Evolutionary conservation across 352 stramenopile species (phyloP), one percentile per base, ranked within the genome.

Genomic region (Elongisporangium senticosum): DNA sequence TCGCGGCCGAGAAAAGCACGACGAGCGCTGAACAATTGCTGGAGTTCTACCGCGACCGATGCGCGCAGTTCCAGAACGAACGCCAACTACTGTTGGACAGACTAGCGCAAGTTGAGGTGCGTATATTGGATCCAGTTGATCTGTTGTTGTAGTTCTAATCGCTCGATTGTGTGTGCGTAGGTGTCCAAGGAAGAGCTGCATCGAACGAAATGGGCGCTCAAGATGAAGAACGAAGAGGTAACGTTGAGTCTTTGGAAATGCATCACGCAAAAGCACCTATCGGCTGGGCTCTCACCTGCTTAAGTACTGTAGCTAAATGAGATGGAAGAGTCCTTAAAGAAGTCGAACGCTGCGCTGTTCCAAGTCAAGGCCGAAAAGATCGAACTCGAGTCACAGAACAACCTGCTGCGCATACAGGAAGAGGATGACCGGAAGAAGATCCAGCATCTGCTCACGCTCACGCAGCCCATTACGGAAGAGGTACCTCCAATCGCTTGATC

Each of bases 401-500:
- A 89, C 47, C 60, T 63, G 47, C 66, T 94, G 21, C 87, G 82
- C 19, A 72, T 90, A 39, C 86, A 93, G 43, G 83, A 95, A 53
- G 60, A 76, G 7, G 72, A 87, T 39, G 85, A 96, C 56, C 65
- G 85, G 15, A 68, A 77, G 37, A 90, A 92, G 51, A 92, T 96
- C 59, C 83, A 92, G 62, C 80, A 92, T 21, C 62, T 96, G 43
- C 68, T 96, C 40, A 69, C 72, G 48, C 72, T 96, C 20, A 95
- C 87, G 23, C 79, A 96, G 59, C 87, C 87, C 0, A 79, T 94
- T 55, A 76, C 70, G 0, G 84, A 96, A 62, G 82, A 90, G 59
- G 75, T 90, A 7, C 13, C 47, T 19, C 26, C 22, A 13, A 28
- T 23, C 8, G n/a, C 54, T 10, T 39, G 24, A 21, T 24, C 7